Conservation (phyloP, 768 basidiomycete species). For the Suillus cothurnatus region DNA sequence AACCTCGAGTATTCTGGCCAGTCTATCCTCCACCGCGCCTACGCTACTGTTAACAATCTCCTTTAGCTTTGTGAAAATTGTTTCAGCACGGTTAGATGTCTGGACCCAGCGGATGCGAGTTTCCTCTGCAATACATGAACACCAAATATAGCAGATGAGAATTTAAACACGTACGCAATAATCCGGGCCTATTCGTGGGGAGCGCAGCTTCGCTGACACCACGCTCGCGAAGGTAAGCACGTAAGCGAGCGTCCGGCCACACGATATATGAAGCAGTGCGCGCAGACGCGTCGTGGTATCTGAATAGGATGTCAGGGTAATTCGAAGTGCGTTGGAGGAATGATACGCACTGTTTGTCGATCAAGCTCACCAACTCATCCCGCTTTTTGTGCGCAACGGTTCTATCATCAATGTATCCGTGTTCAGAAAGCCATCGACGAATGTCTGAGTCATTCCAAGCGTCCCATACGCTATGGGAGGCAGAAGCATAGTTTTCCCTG, state of each 20-base stretch:
- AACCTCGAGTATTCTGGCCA: constrained; percentile 49
- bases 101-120: constrained; percentile 81
- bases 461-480: constrained; percentile 58
- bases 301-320: constrained; percentile 24
- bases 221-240: constrained; percentile 82
- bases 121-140: constrained; percentile 52
- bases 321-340: constrained; percentile 1
- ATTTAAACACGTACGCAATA: constrained; percentile 58
- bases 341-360: constrained; percentile 62
- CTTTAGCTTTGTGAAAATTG: constrained; percentile 59
- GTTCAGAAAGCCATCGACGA: constrained; percentile 71
- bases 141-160: neutral
- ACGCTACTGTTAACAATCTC: constrained; percentile 69
- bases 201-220: constrained; percentile 72
- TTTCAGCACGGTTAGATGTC: constrained; percentile 56
- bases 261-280: constrained; percentile 68
- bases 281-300: constrained; percentile 51
- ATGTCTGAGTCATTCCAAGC: constrained; percentile 79
- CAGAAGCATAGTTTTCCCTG: constrained; percentile 70
- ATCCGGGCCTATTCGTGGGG: constrained; percentile 67
- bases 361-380: constrained; percentile 74
- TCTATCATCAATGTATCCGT: constrained; percentile 58
- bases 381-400: constrained; percentile 62
- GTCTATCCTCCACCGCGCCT: constrained; percentile 74
- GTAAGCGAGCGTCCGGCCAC: constrained; percentile 93